Evolutionary conservation across 2,329 filamentous ascomycete genomes (phyloP), one percentile per base, ranked within the genome.

Genomic region (Xylaria sp.): DNA sequence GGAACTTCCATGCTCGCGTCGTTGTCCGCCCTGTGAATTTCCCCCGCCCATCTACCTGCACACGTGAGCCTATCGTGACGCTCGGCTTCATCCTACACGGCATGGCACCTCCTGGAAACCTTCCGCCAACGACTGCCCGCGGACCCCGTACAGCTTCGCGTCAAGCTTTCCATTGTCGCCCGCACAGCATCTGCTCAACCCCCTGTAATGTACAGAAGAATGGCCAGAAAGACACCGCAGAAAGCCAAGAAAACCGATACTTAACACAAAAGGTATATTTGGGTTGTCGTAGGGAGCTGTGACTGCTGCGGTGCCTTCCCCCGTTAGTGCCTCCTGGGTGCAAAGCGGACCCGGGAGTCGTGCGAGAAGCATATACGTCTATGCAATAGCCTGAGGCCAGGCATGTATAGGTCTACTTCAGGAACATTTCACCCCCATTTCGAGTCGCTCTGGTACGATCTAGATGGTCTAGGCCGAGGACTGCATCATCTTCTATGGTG

Each of bases 361-460:
- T 24, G 48, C 29, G 20, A 22, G 41, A 40, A 40, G 45, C 17
- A 39, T 49, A 29, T 37, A 38, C 44, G 29, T 39, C 43, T 42
- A 49, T 13, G 18, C 20, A 41, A 47, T 48, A 43, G 37, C 34
- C 20, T 21, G 11, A 34, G 9, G 47, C 39, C 42, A 46, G 41
- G 2, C 21, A 39, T 51, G 38, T 26, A 44, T 19, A 39, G 20
- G 11, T 42, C 41, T 65, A 71, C 60, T 66, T 69, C 40, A 87
- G 79, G 73, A 87, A 87, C 66, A 88, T 76, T 66, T 88, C 85
- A 40, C 81, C 79, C 42, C 84, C 85, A 65, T 86, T 87, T 54
- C 84, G 78, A 60, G 81, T 63, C 18, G 78, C 72, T 62, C 84
- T 77, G 48, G 83, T 77, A 65, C 85, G 80, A 72, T 89, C 86